phyloP scores from a whole-genome alignment of 169 alveolate species.

The Amoebophrya sp. region DNA sequence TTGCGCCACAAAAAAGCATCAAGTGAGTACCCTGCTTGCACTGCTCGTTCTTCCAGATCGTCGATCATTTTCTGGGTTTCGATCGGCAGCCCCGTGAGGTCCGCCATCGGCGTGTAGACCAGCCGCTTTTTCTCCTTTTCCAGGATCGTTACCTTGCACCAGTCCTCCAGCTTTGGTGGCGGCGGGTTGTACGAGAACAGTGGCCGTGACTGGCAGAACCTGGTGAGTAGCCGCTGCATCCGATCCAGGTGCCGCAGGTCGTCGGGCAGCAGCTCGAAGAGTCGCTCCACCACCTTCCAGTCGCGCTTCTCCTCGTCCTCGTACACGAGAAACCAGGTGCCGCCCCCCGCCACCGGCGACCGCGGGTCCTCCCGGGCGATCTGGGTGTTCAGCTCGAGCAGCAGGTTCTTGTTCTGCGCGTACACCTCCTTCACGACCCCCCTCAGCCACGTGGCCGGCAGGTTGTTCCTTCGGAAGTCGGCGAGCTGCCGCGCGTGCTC shows the following conservation, averaged over 20 bases:
- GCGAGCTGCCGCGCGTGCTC: not conserved
- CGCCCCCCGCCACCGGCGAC: not conserved
- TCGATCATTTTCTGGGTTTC: not conserved
- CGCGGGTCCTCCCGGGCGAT: not conserved
- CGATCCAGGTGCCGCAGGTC: not conserved
- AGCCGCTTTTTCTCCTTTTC: not conserved
- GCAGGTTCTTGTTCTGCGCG: not conserved
- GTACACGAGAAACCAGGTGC: not conserved
- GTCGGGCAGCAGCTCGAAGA: not conserved
- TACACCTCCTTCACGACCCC: not conserved
- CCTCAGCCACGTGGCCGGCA: not conserved
- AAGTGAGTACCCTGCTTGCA: not conserved
- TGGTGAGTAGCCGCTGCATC: not conserved
- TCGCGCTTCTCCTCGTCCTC: not conserved
- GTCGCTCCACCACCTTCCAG: not conserved
- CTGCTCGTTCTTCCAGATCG: not conserved
- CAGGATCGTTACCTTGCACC: conserved; percentile 2
- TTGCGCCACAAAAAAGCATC: no score
- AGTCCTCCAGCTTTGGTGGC: not conserved
- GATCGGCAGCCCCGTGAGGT: not conserved
- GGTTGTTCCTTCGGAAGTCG: not conserved
- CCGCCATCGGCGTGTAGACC: not conserved
- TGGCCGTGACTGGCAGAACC: not conserved
- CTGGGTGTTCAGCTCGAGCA: not conserved
- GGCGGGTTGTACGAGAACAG: not conserved